Percentiles rank a stretch among this genome's conserved stretches.
phyloP scores from a whole-genome alignment of 768 basidiomycete genomes.

The Boletellus ananiceps region DNA sequence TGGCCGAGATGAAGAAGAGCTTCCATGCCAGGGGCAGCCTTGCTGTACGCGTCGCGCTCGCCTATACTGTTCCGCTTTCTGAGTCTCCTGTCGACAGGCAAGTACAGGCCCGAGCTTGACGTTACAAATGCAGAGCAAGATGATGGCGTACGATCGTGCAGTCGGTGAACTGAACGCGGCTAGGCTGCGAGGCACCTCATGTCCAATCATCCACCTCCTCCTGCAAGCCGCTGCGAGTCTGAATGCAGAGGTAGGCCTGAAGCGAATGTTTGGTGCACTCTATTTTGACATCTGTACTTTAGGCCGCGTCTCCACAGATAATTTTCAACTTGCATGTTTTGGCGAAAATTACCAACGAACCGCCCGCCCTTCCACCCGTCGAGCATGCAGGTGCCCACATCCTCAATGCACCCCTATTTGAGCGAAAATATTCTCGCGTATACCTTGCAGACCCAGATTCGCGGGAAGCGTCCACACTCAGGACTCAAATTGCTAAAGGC shows the following conservation, averaged over 20 bases:
- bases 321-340: constrained; percentile 70
- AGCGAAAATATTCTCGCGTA: constrained; percentile 76
- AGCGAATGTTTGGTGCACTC: not conserved
- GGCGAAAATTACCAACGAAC: constrained; percentile 71
- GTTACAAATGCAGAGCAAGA: constrained; percentile 84
- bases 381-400: constrained; percentile 81
- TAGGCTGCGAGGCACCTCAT: constrained; percentile 66
- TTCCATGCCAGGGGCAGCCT: constrained; percentile 53
- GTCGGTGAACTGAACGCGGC: constrained; percentile 74
- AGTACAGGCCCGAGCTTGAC: constrained; percentile 52
- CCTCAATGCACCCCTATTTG: constrained; percentile 71
- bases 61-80: not conserved
- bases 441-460: constrained; percentile 67
- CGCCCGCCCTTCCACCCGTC: constrained; percentile 66
- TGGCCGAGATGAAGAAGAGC: constrained; percentile 60
- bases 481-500: constrained; percentile 73
- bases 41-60: constrained; percentile 37
- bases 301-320: constrained; percentile 56
- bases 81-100: constrained; percentile 26
- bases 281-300: constrained; percentile 5
- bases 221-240: constrained; percentile 62
- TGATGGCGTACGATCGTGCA: constrained; percentile 93
- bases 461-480: constrained; percentile 59
- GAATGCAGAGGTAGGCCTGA: constrained; percentile 45
- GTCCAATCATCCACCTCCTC: constrained; percentile 69